Base-by-base conservation (phyloP, 345 rosid genomes). In the Gossypium mustelinum region DNA sequence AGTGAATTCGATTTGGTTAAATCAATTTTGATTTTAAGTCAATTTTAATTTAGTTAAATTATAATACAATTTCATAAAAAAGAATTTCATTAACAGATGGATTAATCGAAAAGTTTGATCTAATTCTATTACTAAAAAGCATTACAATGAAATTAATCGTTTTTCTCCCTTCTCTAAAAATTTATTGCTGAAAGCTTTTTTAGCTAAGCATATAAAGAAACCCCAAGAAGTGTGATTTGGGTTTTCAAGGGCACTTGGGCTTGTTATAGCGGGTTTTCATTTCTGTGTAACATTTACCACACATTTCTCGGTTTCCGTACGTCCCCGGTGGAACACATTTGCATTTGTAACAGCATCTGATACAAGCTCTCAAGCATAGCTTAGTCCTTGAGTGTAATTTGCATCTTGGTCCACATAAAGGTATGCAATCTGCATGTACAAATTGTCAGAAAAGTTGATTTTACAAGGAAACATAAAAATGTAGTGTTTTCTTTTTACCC, bases 281-380 rank as follows among this genome's bases (percentile, higher is more conserved):
- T 18, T 81, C 85, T 56, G 86, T 90, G 88, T 94, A 94, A 79
- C 98, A 94, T 79, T 83, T 85, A 72, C 98, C 97, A 80, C 97
- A 94, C 75, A 74, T 84, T 79, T 92, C 95, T 27, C 80, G 83
- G 82, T 92, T 92, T 13, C 98, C 98, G 57, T 84, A 90, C 8
- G 97, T 94, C 17, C 97, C 97, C 34, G 97, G 98, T 0, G 98
- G 98, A 70, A 94, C 98, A 25, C 98, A 94, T 75, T 83, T 94
- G 92, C 98, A 94, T 63, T 94, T 79, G 76, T 84, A 82, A 72
- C 98, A 94, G 86, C 98, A 94, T 72, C 95, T 87, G 81, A 82
- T 70, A 83, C 98, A 94, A 43, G 94, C 98, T 81, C 98, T 86
- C 63, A 73, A 41, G 78, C 98, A 94, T 0, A 85, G 11, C 41